Evolutionary conservation across 768 basidiomycete species (phyloP).

Genomic region (Termitomyces sp.): DNA sequence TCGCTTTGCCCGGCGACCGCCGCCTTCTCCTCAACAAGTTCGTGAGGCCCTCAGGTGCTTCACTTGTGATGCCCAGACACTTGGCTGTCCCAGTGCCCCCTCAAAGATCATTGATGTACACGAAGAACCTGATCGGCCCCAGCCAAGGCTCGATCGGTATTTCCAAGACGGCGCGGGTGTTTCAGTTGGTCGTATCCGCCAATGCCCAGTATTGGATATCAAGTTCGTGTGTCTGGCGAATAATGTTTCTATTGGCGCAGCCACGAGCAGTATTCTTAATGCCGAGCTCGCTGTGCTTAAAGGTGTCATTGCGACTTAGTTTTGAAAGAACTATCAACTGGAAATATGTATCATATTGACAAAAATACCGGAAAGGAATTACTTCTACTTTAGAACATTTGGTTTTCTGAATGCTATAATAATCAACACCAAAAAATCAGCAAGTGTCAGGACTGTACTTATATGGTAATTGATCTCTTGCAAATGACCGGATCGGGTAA

Average conservation of each 20-base stretch:
- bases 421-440: neutral
- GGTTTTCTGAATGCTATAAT: neutral
- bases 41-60: conserved; percentile 73
- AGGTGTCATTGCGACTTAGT: conserved; percentile 27
- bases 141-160: conserved; percentile 88
- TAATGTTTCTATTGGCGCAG: conserved; percentile 94
- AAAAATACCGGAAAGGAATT: neutral
- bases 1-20: conserved; percentile 71
- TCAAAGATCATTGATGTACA: conserved; percentile 84
- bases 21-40: conserved; percentile 85
- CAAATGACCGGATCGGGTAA: neutral
- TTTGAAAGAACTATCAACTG: neutral
- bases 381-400: neutral
- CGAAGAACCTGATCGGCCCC: conserved; percentile 88
- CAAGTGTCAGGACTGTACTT: no score
- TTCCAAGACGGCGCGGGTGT: conserved; percentile 90
- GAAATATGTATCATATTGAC: conserved; percentile 1
- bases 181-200: conserved; percentile 82
- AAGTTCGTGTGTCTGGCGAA: conserved; percentile 92
- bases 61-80: conserved; percentile 67
- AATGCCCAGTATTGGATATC: conserved; percentile 90
- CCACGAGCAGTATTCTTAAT: conserved; percentile 95
- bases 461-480: no score
- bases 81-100: conserved; percentile 83
- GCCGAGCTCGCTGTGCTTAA: conserved; percentile 90